Evolutionary conservation across 345 rosid species (phyloP).

Genomic region (Linum usitatissimum): DNA sequence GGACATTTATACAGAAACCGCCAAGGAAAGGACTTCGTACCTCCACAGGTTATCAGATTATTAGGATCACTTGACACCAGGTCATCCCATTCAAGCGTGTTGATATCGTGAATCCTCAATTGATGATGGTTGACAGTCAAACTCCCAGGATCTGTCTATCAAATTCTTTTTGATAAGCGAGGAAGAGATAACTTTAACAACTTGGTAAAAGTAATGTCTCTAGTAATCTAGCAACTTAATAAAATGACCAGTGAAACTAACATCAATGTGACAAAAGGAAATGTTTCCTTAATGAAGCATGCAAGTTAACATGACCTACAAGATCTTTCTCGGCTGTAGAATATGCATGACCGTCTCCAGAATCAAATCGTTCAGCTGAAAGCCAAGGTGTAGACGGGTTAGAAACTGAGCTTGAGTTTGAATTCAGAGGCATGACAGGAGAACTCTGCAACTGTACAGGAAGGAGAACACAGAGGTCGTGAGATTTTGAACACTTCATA

Average conservation of each 20-base stretch:
- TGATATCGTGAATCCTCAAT: slow-evolving; percentile 71
- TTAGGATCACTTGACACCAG: slow-evolving; percentile 43
- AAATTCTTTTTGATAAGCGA: slow-evolving; percentile 11
- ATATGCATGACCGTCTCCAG: slow-evolving; percentile 33
- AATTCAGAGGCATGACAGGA: slow-evolving; percentile 65
- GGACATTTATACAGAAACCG: too few relatives aligned
- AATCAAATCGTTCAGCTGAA: slow-evolving; percentile 52
- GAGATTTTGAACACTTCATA: neutral
- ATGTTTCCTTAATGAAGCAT: neutral
- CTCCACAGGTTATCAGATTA: slow-evolving; percentile 31
- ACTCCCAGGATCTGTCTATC: slow-evolving; percentile 35
- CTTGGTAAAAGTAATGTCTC: too few relatives aligned
- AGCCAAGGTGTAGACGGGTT: slow-evolving; percentile 43
- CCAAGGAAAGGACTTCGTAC: slow-evolving; percentile 21
- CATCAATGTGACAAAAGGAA: neutral
- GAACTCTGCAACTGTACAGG: slow-evolving; percentile 47
- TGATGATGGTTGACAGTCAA: slow-evolving; percentile 42
- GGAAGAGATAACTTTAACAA: slow-evolving; percentile 7
- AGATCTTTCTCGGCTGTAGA: slow-evolving; percentile 25
- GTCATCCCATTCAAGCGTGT: slow-evolving; percentile 98
- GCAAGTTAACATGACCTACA: slow-evolving; percentile 17
- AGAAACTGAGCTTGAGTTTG: slow-evolving; percentile 67
- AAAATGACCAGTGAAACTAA: neutral
- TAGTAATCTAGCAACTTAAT: neutral
- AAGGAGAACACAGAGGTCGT: slow-evolving; percentile 9